Evolutionary conservation across 2,329 filamentous ascomycete species (phyloP).

Genomic region (Drechmeria coniospora): DNA sequence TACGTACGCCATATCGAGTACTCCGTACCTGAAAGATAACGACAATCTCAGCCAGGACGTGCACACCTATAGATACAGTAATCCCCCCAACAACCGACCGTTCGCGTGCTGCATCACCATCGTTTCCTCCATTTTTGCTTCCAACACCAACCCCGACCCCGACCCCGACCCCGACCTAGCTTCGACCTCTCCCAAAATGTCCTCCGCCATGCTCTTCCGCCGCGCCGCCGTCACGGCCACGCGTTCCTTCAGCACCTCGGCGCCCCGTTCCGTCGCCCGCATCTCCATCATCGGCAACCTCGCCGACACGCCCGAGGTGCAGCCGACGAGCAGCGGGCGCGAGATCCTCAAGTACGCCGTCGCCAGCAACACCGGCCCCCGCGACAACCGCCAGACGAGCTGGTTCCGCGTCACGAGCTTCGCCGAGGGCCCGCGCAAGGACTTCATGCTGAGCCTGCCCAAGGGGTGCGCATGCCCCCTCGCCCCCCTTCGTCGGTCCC

Average conservation of each 20-base stretch:
- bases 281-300: constrained; percentile 82
- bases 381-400: constrained; percentile 60
- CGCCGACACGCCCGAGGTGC: constrained; percentile 61
- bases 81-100: neutral
- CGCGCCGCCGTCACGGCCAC: constrained; percentile 33
- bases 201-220: constrained; percentile 33
- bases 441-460: constrained; percentile 55
- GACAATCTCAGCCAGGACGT: too few relatives aligned
- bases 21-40: too few relatives aligned
- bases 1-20: too few relatives aligned
- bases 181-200: constrained; percentile 16
- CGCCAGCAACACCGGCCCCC: constrained; percentile 49
- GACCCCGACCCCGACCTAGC: too few relatives aligned
- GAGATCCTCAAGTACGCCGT: constrained; percentile 67
- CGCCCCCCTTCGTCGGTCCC: neutral
- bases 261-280: constrained; percentile 51
- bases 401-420: constrained; percentile 79
- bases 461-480: constrained; percentile 59
- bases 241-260: constrained; percentile 65
- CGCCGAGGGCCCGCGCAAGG: constrained; percentile 50
- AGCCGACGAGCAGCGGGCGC: constrained; percentile 50
- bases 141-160: too few relatives aligned
- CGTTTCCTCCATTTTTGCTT: neutral
- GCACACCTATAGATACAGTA: too few relatives aligned
- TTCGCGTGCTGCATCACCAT: neutral